Evolutionary conservation across 352 stramenopile species (phyloP), one percentile per base, ranked within the genome.

Genomic region (Globisporangium cylindrosporum): DNA sequence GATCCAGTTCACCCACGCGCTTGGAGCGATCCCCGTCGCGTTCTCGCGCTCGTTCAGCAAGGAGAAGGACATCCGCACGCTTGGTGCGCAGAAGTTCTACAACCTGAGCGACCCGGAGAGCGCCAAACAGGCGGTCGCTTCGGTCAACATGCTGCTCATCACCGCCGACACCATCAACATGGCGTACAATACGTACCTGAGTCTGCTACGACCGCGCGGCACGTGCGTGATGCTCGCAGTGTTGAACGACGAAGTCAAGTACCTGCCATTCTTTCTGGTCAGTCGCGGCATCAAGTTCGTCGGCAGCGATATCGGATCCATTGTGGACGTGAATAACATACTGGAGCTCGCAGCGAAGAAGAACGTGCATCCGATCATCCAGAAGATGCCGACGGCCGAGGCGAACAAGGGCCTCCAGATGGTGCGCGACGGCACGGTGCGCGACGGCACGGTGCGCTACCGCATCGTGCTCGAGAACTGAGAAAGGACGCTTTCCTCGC

Each of bases 311-410:
- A 93, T 98, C 64, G 90, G 92, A 38, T 85, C 90, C 65, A 89
- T 95, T 34, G 66, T 77, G 15, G 86, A 95, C 63, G 93, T 91
- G 24, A 82, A 94, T 58, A 83, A 96, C 43, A 95, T 97, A 86
- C 72, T 97, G 2, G 75, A 92, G 34, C 80, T 97, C 20, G 95
- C 89, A 29, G 73, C 72, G 1, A 67, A 84, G 59, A 82, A 94
- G 61, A 77, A 90, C 9, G 86, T 96, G 27, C 70, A 74, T 1
- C 69, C 81, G n/a, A 71, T 86, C 1, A 75, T 86, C 25, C 75
- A 88, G 64, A 84, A 77, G 58, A 27, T 89, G 62, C 75, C 82
- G 8, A 86, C 88, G 78, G 69, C 53, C 36, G 57, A 83, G 36
- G 75, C 62, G 14, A 85, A 87, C 68, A 68, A 84, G 29, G 79